A percentile compares a stretch with the other conserved stretches of the same genome.
Evolutionary conservation across 2,329 filamentous ascomycete genomes (phyloP).

Genomic region (Fusarium vanettenii): DNA sequence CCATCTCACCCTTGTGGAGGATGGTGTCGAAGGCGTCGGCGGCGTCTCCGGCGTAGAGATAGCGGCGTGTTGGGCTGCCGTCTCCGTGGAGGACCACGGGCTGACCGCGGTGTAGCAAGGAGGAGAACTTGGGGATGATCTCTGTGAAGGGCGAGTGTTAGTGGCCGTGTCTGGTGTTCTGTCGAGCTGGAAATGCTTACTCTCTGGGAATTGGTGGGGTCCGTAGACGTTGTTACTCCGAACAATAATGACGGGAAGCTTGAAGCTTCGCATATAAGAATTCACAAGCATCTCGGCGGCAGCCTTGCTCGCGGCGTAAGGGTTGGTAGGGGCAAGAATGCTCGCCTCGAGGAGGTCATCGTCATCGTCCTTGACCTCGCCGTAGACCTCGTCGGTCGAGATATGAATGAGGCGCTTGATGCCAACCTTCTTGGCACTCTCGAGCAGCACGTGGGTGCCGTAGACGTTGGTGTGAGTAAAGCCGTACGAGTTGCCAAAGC

Average conservation of each 20-base stretch:
- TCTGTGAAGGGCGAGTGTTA: constrained; percentile 59
- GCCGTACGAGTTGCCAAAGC: constrained; percentile 84
- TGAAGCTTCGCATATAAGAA: constrained; percentile 85
- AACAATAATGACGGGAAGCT: constrained; percentile 82
- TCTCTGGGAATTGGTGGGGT: constrained; percentile 85
- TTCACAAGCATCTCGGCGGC: constrained; percentile 87
- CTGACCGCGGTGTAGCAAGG: constrained; percentile 73
- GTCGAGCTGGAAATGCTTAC: constrained; percentile 60
- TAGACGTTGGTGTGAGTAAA: constrained; percentile 87
- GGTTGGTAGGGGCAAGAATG: constrained; percentile 82
- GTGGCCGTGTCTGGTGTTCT: background rate
- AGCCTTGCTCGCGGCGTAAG: constrained; percentile 85
- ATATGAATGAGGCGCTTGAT: constrained; percentile 83
- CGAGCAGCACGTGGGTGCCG: constrained; percentile 83
- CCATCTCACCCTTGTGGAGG: constrained; percentile 78
- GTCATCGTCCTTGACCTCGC: constrained; percentile 78
- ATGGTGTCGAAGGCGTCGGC: constrained; percentile 87
- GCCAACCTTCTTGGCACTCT: constrained; percentile 78
- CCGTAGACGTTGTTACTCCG: constrained; percentile 89
- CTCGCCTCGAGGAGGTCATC: constrained; percentile 81
- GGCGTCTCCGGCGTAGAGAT: constrained; percentile 82
- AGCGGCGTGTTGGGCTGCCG: constrained; percentile 78
- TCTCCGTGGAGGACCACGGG: constrained; percentile 82
- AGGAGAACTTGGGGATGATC: constrained; percentile 86
- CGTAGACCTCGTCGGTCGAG: constrained; percentile 88